Evolutionary conservation across 495 filamentous ascomycete species (phyloP).

Genomic region (Penicillium herquei): DNA sequence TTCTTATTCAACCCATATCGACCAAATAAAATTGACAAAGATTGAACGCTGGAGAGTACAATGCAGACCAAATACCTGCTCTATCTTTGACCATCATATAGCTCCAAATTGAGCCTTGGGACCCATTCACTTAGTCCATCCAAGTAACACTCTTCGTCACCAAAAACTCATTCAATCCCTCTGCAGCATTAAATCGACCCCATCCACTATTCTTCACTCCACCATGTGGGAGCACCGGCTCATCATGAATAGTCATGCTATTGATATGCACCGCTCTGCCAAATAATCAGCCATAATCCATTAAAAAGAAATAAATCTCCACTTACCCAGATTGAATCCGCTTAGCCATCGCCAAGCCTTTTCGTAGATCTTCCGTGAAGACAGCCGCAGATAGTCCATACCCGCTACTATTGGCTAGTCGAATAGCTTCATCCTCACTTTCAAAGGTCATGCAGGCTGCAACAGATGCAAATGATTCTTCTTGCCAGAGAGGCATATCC

Average conservation of each 20-base stretch:
- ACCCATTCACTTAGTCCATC: constrained; percentile 32
- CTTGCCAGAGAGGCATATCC: constrained; percentile 75
- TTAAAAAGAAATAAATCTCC: background rate
- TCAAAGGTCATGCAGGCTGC: constrained; percentile 50
- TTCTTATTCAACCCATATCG: too few relatives aligned
- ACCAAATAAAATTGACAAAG: too few relatives aligned
- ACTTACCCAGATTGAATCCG: constrained; percentile 47
- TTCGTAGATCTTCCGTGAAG: constrained; percentile 46
- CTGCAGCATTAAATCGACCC: constrained; percentile 59
- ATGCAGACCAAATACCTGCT: too few relatives aligned
- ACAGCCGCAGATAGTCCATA: constrained; percentile 49
- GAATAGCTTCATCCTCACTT: constrained; percentile 46
- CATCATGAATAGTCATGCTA: constrained; percentile 83
- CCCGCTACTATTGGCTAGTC: constrained; percentile 45
- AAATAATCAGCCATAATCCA: constrained; percentile 2
- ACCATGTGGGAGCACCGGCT: constrained; percentile 74
- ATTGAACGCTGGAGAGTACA: too few relatives aligned
- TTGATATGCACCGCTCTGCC: constrained; percentile 79
- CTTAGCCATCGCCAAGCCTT: constrained; percentile 42
- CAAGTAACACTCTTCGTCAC: constrained; percentile 81
- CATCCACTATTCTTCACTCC: constrained; percentile 83
- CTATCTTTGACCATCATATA: too few relatives aligned
- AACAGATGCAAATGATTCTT: constrained; percentile 76
- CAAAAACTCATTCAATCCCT: constrained; percentile 71
- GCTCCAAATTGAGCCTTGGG: too few relatives aligned